Evolutionary conservation across 106 monocot genomes (phyloP).

Genomic region (Dendrobium huoshanense): DNA sequence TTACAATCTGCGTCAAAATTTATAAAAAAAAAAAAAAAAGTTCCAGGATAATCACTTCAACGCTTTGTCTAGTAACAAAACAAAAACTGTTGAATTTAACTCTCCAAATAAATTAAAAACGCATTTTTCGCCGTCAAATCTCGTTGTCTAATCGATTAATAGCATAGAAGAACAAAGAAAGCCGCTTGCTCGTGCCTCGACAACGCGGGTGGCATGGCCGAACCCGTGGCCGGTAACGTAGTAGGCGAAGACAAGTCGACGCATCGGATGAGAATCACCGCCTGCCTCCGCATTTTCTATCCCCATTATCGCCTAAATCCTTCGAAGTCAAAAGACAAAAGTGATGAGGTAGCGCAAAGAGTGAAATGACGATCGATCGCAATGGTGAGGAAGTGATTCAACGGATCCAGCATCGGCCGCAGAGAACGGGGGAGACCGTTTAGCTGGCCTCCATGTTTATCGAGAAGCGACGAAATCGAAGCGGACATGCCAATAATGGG

Average conservation of each 20-base stretch:
- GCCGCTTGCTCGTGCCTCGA: conserved; percentile 34
- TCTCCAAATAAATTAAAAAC: neutral
- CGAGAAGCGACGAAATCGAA: too few species aligned
- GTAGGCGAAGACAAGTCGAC: conserved; percentile 57
- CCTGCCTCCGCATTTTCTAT: neutral
- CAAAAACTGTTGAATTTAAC: neutral
- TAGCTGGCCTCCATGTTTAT: too few species aligned
- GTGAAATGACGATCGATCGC: neutral
- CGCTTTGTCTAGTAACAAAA: neutral
- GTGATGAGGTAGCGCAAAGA: neutral
- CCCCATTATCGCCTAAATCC: neutral
- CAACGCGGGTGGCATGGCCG: conserved; percentile 86
- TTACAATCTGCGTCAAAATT: conserved; percentile 44
- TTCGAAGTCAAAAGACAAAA: neutral
- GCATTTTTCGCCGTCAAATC: neutral
- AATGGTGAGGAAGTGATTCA: neutral
- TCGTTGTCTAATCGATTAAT: neutral
- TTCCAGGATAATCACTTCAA: neutral
- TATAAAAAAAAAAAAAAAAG: neutral
- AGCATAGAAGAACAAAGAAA: neutral
- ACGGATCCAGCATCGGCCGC: neutral
- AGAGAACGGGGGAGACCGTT: neutral
- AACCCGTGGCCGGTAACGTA: conserved; percentile 90
- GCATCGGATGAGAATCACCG: neutral
- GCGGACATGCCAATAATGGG: too few species aligned